A percentile compares a stretch with the other conserved stretches of the same genome.
phyloP scores from a whole-genome alignment of 768 basidiomycete genomes.

The Amanita pallidorosea region DNA sequence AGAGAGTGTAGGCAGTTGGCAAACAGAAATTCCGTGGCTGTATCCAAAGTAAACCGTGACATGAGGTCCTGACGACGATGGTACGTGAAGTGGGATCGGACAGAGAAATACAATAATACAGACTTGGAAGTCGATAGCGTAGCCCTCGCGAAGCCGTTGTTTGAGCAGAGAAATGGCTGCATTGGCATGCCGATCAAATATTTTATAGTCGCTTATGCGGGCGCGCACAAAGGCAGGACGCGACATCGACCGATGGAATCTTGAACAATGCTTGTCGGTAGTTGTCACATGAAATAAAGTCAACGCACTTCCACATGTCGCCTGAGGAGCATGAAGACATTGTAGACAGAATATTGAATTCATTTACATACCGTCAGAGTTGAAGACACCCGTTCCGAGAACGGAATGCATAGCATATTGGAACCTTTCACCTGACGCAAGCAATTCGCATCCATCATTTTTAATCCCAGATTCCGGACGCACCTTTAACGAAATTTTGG shows the following conservation, averaged over 20 bases:
- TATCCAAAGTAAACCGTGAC: conserved; percentile 55
- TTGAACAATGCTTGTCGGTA: conserved; percentile 9
- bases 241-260: conserved; percentile 52
- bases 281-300: not conserved
- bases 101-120: not conserved
- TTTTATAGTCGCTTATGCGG: conserved; percentile 46
- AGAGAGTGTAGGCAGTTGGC: conserved; percentile 47
- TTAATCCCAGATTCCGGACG: not conserved
- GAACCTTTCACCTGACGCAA: conserved; percentile 33
- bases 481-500: conserved; percentile 49
- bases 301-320: conserved; percentile 27
- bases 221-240: conserved; percentile 57
- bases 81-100: not conserved
- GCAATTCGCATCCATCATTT: conserved; percentile 10
- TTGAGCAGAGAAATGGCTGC: conserved; percentile 33
- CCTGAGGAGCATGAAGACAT: conserved; percentile 8
- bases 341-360: conserved; percentile 8
- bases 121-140: conserved; percentile 52
- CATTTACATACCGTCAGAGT: conserved; percentile 41
- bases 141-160: conserved; percentile 34
- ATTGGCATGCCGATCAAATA: conserved; percentile 48
- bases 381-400: conserved; percentile 58
- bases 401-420: conserved; percentile 32
- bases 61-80: conserved; percentile 33
- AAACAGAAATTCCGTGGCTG: conserved; percentile 58